These are phyloP conservation scores for Chytridium lagenaria DNA, from an alignment of 371 early-diverging fungal species.

Conservation along the genomic window DNA sequence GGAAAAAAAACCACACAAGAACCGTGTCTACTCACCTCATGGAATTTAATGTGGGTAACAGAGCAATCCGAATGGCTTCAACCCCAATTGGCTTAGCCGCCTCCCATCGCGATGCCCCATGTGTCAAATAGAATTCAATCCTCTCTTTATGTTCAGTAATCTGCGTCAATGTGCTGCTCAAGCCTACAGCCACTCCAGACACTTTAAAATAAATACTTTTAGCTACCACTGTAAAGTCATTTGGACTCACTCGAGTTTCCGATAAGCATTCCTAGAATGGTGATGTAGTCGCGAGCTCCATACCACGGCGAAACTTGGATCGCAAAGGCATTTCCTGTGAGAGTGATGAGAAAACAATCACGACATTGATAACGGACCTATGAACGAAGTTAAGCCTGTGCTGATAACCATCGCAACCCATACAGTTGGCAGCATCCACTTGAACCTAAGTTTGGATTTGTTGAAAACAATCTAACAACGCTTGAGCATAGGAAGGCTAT, in stretches of 20 bases:
- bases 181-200: conserved; percentile 82
- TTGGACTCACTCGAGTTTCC: conserved; percentile 68
- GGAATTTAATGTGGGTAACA: conserved; percentile 82
- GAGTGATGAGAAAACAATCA: neutral
- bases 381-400: conserved; percentile 27
- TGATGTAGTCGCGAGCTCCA: conserved; percentile 81
- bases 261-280: conserved; percentile 85
- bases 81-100: conserved; percentile 73
- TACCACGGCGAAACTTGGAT: conserved; percentile 79
- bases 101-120: conserved; percentile 88
- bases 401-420: conserved; percentile 35
- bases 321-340: conserved; percentile 65
- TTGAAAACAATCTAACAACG: conserved; percentile 19
- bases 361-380: conserved; percentile 26
- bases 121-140: conserved; percentile 75
- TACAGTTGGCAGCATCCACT: conserved; percentile 39
- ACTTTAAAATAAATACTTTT: conserved; percentile 44
- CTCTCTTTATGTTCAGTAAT: conserved; percentile 70
- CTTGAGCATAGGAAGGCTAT: neutral
- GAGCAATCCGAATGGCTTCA: conserved; percentile 75
- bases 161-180: conserved; percentile 68
- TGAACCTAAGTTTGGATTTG: conserved; percentile 36
- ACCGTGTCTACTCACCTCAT: conserved; percentile 55
- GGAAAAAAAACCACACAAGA: neutral
- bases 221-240: too few relatives aligned